A percentile compares a stretch with the other conserved stretches of the same genome.
Conservation (phyloP, 169 alveolate genomes). For the Eimeria praecox region DNA sequence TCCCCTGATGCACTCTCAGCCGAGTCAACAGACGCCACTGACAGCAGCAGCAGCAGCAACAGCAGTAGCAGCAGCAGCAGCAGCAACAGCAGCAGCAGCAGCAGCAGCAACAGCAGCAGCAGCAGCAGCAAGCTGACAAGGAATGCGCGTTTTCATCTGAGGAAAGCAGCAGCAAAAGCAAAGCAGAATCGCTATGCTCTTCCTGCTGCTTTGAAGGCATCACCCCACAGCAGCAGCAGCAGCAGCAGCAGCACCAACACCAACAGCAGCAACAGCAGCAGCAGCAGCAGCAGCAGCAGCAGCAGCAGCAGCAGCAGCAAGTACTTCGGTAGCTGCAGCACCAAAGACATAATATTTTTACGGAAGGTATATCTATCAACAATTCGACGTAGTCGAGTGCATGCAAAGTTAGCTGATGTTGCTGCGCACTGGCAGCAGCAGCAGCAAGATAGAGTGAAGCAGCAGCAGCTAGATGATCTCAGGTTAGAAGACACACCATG, state of each 20-base stretch:
- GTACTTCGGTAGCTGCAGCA: not conserved
- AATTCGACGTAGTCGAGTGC: not conserved
- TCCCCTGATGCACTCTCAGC: not conserved
- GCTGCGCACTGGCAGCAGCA: slow-evolving; percentile 13
- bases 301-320: slow-evolving; percentile 44
- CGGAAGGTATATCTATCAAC: slow-evolving; percentile 11
- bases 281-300: not conserved
- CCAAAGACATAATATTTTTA: not conserved
- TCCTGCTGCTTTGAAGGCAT: not conserved
- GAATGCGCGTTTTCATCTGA: not conserved
- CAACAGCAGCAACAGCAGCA: not conserved
- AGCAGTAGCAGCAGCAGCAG: slow-evolving; percentile 33
- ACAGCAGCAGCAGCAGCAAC: slow-evolving; percentile 21
- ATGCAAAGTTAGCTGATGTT: slow-evolving; percentile 11
- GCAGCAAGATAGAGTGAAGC: not conserved
- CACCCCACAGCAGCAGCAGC: slow-evolving; percentile 21
- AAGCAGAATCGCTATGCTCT: slow-evolving; percentile 11
- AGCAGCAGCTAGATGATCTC: slow-evolving; percentile 17
- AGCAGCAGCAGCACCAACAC: slow-evolving; percentile 17
- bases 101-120: slow-evolving; percentile 49
- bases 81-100: slow-evolving; percentile 12
- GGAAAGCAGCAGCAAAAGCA: slow-evolving; percentile 3
- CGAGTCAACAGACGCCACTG: not conserved
- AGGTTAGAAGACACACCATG: not conserved
- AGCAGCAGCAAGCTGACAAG: not conserved